A percentile compares a stretch with the other conserved stretches of the same genome.
Conservation (phyloP, 805 yeast genomes). For the Wickerhamomyces xylosicus region DNA sequence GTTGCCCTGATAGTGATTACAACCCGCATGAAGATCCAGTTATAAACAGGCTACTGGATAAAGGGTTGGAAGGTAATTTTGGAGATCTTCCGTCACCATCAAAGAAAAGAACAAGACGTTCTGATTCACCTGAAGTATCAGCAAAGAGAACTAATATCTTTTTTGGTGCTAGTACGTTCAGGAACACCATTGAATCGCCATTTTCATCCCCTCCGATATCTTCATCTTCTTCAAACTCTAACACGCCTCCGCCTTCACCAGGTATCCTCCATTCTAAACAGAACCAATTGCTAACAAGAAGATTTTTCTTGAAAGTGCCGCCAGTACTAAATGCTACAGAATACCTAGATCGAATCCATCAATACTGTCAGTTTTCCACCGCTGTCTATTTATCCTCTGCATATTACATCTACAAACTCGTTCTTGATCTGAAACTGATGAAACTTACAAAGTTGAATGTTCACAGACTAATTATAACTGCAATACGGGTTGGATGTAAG, state of each 20-base stretch:
- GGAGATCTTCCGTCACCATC: conserved; percentile 11
- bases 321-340: conserved; percentile 17
- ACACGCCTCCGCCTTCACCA: neutral
- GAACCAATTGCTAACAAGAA: conserved; percentile 11
- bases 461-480: conserved; percentile 34
- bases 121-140: neutral
- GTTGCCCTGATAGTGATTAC: neutral
- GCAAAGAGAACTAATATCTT: neutral
- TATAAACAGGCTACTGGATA: conserved; percentile 1
- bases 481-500: conserved; percentile 36
- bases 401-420: conserved; percentile 17
- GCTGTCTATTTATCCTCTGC: conserved; percentile 20
- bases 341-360: conserved; percentile 20
- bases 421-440: conserved; percentile 7
- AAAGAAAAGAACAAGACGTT: conserved; percentile 6
- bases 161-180: neutral
- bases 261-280: conserved; percentile 4
- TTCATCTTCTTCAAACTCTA: neutral
- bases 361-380: conserved; percentile 19
- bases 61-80: conserved; percentile 3
- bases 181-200: neutral
- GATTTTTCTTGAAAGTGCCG: conserved; percentile 14
- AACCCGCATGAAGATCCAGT: neutral
- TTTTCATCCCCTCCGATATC: neutral
- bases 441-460: conserved; percentile 28